Percentiles rank a stretch among this genome's conserved stretches.
phyloP scores from a whole-genome alignment of 306 rosid genomes.

The Prunus mongolica region DNA sequence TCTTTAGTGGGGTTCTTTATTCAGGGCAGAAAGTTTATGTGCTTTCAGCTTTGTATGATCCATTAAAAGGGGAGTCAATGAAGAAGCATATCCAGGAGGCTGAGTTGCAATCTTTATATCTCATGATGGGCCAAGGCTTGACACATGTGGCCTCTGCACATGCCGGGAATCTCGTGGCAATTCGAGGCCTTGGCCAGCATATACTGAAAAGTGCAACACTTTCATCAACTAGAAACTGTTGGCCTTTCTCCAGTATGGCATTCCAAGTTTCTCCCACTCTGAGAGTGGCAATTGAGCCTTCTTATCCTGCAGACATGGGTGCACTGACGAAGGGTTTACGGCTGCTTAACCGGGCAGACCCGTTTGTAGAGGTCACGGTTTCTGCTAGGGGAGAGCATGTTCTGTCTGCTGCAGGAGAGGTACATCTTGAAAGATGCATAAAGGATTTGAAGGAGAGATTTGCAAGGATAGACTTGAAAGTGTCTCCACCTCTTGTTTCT shows the following conservation, averaged over 20 bases:
- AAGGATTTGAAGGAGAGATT: conserved; percentile 89
- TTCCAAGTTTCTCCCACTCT: conserved; percentile 80
- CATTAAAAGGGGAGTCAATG: conserved; percentile 66
- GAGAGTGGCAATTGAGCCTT: conserved; percentile 86
- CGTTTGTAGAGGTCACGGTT: conserved; percentile 82
- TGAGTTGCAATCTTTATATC: conserved; percentile 60
- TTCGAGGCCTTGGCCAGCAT: conserved; percentile 85
- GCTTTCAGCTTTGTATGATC: conserved; percentile 89
- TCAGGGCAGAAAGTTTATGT: conserved; percentile 71
- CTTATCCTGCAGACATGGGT: conserved; percentile 77
- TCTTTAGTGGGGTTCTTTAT: conserved; percentile 74
- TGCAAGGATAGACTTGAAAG: conserved; percentile 74
- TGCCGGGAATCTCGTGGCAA: conserved; percentile 88
- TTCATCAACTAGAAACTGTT: conserved; percentile 70
- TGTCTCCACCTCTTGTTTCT: conserved; percentile 82
- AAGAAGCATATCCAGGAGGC: conserved; percentile 84
- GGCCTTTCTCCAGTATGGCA: conserved; percentile 92
- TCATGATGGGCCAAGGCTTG: conserved; percentile 97
- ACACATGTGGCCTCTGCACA: conserved; percentile 58
- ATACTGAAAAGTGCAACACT: conserved; percentile 90
- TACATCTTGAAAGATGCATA: conserved; percentile 88
- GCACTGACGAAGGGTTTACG: conserved; percentile 67
- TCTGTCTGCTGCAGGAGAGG: conserved; percentile 89
- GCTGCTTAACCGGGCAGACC: conserved; percentile 88
- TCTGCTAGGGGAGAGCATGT: conserved; percentile 84